Evolutionary conservation across 768 basidiomycete species (phyloP), one percentile per base, ranked within the genome.

Genomic region (Rhodotorula babjevae): DNA sequence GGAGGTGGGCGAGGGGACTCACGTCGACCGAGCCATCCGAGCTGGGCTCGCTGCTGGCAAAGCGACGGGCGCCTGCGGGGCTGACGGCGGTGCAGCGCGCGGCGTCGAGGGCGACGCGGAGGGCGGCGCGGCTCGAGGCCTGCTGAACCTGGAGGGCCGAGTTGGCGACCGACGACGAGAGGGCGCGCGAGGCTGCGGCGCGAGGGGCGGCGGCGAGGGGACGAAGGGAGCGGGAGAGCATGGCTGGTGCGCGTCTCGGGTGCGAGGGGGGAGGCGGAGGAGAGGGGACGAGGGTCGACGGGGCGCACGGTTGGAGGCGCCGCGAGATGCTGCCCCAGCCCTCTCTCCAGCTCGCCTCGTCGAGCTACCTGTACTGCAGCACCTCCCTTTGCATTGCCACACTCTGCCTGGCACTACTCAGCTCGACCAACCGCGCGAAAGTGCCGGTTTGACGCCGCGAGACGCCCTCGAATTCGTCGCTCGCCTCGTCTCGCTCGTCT

Each of bases 21-120:
- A 74, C 73, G 55, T 74, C 69, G 58, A 69, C 58, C 33, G 55
- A 56, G 11, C 74, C 74, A 61, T 75, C 69, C 60, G 33, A 40
- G 49, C 59, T 49, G 31, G 42, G 27, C 55, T 74, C 65, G 49
- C 53, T 65, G 63, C 69, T 71, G 5, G 74, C 73, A 18, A 46
- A 59, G n/a, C 73, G 65, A 40, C 47, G 53, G 27, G 65, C 50
- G 3, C 62, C 69, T 21, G 59, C 14, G 9, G 66, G 44, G 16
- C 16, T 49, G 31, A 56, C 47, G 40, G 65, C 61, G 60, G 63
- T 42, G 12, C 53, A 33, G 36, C 63, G 58, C 12, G 66, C 63
- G 15, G 66, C 69, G 33, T 58, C 31, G 69, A 68, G 63, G 8
- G 67, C 67, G 36, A 64, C 31, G 46, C 40, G 40, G 61, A 46